Conservation (phyloP, 768 basidiomycete species). For the Phylloporus scabripes region DNA sequence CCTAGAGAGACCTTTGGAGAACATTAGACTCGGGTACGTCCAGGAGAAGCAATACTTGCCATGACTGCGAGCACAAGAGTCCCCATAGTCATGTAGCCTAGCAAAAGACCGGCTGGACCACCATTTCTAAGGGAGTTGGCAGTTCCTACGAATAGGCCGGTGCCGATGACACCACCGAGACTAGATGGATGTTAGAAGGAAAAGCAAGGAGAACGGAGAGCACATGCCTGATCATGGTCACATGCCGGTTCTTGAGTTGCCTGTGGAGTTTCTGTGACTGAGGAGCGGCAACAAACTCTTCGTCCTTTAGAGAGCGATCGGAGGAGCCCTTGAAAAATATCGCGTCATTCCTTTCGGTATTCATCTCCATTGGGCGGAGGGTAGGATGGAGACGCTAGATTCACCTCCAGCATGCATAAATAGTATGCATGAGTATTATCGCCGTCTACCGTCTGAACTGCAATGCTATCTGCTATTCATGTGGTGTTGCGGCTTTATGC, state of each 20-base stretch:
- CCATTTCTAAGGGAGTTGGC: constrained; percentile 45
- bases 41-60: constrained; percentile 34
- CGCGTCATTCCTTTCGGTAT: constrained; percentile 20
- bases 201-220: neutral
- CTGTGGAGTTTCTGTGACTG: constrained; percentile 36
- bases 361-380: constrained; percentile 1
- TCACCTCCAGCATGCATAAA: neutral
- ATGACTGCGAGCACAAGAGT: constrained; percentile 68
- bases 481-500: too few species aligned
- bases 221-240: constrained; percentile 72
- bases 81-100: constrained; percentile 66
- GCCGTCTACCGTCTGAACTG: too few species aligned
- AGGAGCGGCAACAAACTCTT: constrained; percentile 10
- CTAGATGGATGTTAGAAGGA: constrained; percentile 27
- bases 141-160: constrained; percentile 68
- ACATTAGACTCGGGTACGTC: neutral
- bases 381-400: too few species aligned
- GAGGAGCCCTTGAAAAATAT: constrained; percentile 3
- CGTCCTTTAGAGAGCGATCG: constrained; percentile 19
- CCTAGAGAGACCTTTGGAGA: constrained; percentile 51
- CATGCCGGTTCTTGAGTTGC: constrained; percentile 71
- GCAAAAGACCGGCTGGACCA: constrained; percentile 68
- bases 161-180: constrained; percentile 55
- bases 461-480: too few species aligned
- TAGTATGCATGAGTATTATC: too few species aligned